Evolutionary conservation across 2,329 filamentous ascomycete genomes (phyloP).

Genomic region (Arthrobotrys iridis): DNA sequence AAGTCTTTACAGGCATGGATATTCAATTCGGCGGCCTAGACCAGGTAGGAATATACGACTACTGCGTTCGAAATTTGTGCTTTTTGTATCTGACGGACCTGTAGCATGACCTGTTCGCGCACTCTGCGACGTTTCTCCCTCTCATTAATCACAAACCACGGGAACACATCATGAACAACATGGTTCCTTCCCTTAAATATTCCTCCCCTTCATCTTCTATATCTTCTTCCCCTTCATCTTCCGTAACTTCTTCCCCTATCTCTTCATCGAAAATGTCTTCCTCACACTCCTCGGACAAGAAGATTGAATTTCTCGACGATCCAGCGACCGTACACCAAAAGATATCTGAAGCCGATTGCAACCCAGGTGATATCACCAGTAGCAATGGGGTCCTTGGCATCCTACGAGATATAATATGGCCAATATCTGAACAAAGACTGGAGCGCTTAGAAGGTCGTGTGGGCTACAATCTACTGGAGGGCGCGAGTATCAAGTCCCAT

Average conservation of each 20-base stretch:
- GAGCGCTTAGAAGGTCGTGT: constrained; percentile 12
- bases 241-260: not conserved
- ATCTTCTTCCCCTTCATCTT: constrained; percentile 3
- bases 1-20: constrained; percentile 43
- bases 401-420: constrained; percentile 44
- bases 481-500: not conserved
- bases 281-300: constrained; percentile 25
- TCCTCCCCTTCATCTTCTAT: not conserved
- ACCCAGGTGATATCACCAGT: constrained; percentile 8
- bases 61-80: too few relatives aligned
- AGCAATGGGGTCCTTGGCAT: constrained; percentile 31
- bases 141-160: constrained; percentile 33
- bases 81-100: not conserved
- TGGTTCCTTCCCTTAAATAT: constrained; percentile 45
- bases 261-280: constrained; percentile 42
- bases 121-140: constrained; percentile 41
- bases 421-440: constrained; percentile 30
- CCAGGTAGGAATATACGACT: constrained; percentile 1
- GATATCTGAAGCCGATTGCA: constrained; percentile 28
- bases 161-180: constrained; percentile 46
- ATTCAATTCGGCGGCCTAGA: constrained; percentile 49
- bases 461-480: constrained; percentile 24
- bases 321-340: constrained; percentile 12
- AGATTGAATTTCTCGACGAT: constrained; percentile 45
- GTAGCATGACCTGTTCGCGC: constrained; percentile 34